Conservation (phyloP, 148 eudicot species). For the Rhododendron mucronatum region DNA sequence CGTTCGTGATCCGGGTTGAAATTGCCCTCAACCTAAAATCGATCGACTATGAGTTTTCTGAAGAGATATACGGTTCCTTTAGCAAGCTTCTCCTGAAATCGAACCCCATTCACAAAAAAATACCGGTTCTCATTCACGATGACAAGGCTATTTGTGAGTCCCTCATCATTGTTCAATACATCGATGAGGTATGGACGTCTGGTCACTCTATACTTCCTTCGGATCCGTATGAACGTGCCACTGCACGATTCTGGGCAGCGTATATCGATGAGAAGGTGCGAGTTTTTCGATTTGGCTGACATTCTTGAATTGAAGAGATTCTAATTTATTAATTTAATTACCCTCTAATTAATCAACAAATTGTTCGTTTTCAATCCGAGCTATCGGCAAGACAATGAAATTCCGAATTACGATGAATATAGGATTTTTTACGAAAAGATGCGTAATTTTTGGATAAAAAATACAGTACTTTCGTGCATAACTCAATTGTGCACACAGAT, state of each 20-base stretch:
- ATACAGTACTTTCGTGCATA: too few relatives aligned
- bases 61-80: background rate
- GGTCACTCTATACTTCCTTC: conserved; percentile 28
- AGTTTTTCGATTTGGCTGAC: background rate
- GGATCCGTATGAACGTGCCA: conserved; percentile 27
- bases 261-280: conserved; percentile 29
- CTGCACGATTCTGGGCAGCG: conserved; percentile 28
- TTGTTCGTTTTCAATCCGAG: background rate
- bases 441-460: too few relatives aligned
- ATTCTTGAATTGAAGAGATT: background rate
- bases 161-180: conserved; percentile 21
- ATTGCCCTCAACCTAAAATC: background rate
- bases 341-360: background rate
- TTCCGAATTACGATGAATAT: too few relatives aligned
- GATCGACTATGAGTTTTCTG: background rate
- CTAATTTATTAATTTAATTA: background rate
- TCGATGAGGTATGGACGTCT: conserved; percentile 23
- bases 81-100: conserved; percentile 19
- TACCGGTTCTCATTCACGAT: conserved; percentile 26
- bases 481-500: too few relatives aligned
- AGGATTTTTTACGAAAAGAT: too few relatives aligned
- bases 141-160: conserved; percentile 28
- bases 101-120: conserved; percentile 30
- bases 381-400: background rate
- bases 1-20: background rate